Evolutionary conservation across 2,329 filamentous ascomycete genomes (phyloP).

Genomic region (Aspergillus sp.): DNA sequence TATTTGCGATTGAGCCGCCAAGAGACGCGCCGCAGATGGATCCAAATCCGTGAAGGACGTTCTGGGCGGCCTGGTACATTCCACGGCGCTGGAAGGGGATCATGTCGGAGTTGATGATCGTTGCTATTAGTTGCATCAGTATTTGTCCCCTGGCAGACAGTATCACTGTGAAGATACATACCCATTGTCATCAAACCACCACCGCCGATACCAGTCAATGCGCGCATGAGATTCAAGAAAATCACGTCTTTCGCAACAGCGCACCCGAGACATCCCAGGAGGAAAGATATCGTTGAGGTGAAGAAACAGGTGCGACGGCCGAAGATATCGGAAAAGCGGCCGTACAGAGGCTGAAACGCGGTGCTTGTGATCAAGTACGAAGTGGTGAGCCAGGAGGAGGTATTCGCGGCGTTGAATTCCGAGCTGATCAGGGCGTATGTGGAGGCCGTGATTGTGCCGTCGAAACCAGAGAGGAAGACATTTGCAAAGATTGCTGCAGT

Average conservation of each 20-base stretch:
- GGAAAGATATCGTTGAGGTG: slow-evolving; percentile 62
- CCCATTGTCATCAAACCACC: slow-evolving; percentile 69
- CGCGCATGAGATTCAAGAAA: slow-evolving; percentile 69
- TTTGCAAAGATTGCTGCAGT: slow-evolving; percentile 59
- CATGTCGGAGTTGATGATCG: slow-evolving; percentile 71
- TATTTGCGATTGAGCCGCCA: slow-evolving; percentile 45
- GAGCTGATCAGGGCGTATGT: slow-evolving; percentile 49
- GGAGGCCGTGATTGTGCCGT: slow-evolving; percentile 47
- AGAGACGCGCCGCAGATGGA: slow-evolving; percentile 56
- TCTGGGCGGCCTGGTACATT: slow-evolving; percentile 67
- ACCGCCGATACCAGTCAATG: slow-evolving; percentile 70
- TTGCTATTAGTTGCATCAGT: slow-evolving; percentile 35
- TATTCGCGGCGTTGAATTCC: slow-evolving; percentile 48
- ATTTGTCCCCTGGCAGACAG: neutral
- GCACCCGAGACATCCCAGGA: slow-evolving; percentile 67
- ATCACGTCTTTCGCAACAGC: slow-evolving; percentile 65
- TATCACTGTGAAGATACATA: neutral
- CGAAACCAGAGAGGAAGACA: slow-evolving; percentile 61
- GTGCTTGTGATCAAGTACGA: slow-evolving; percentile 65
- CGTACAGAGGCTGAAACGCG: slow-evolving; percentile 71
- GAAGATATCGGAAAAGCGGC: slow-evolving; percentile 70
- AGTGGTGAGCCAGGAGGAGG: slow-evolving; percentile 54
- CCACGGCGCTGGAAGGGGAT: slow-evolving; percentile 73
- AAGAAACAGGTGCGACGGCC: slow-evolving; percentile 63
- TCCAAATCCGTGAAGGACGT: slow-evolving; percentile 62